These are phyloP conservation scores for Populus hybrid DNA, from an alignment of 441 rosid species.

Conservation along the genomic window DNA sequence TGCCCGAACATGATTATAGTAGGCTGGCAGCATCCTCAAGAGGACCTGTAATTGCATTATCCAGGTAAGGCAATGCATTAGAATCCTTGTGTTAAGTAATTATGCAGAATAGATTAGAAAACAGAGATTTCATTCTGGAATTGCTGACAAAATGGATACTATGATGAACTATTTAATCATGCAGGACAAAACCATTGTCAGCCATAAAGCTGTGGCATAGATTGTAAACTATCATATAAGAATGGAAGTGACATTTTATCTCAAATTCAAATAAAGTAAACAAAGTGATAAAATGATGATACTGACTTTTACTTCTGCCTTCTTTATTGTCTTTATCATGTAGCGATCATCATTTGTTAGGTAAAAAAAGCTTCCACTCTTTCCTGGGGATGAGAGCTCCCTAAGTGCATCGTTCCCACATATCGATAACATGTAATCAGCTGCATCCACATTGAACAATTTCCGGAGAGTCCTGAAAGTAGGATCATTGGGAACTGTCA, in stretches of 20 bases:
- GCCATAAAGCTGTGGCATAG: background rate
- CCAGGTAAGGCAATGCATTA: background rate
- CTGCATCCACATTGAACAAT: constrained; percentile 86
- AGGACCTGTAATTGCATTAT: constrained; percentile 57
- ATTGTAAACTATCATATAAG: background rate
- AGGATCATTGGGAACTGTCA: constrained; percentile 9
- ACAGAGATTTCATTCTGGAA: background rate
- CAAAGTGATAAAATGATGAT: background rate
- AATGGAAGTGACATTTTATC: background rate
- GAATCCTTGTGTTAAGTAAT: background rate
- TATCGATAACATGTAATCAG: constrained; percentile 92
- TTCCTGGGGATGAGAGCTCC: constrained; percentile 96
- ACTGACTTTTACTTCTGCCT: constrained; percentile 95
- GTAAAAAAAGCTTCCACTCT: constrained; percentile 98
- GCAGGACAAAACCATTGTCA: background rate
- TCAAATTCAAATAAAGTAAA: background rate
- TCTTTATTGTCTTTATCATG: constrained; percentile 98
- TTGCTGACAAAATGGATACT: background rate
- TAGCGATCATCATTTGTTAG: constrained; percentile 84
- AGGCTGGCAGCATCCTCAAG: constrained; percentile 93
- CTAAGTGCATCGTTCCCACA: constrained; percentile 97
- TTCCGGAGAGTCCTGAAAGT: constrained; percentile 84
- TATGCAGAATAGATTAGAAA: background rate
- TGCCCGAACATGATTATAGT: constrained; percentile 84
- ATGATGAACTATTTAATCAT: background rate